phyloP scores from a whole-genome alignment of 2,329 filamentous ascomycete genomes.

The Endoconidiophora polonica region DNA sequence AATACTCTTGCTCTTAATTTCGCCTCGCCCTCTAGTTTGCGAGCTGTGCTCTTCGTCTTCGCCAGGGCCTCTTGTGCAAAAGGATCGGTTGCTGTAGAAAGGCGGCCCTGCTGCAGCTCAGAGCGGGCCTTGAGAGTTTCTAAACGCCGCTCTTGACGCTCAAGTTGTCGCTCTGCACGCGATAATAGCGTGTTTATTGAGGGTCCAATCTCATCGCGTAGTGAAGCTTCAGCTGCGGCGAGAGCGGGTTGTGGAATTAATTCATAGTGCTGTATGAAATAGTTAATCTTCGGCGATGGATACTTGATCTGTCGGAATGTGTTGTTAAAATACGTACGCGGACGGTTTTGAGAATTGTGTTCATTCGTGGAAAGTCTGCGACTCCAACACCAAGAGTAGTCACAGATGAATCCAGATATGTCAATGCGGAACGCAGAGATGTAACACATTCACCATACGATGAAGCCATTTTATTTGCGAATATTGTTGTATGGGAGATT shows the following conservation, averaged over 20 bases:
- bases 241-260: conserved; percentile 75
- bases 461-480: neutral
- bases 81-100: conserved; percentile 18
- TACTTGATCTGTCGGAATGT: neutral
- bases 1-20: conserved; percentile 42
- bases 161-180: conserved; percentile 68
- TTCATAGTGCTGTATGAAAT: conserved; percentile 78
- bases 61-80: conserved; percentile 11
- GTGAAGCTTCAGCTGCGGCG: conserved; percentile 62
- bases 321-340: conserved; percentile 27
- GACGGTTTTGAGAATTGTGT: conserved; percentile 38
- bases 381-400: conserved; percentile 38
- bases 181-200: conserved; percentile 64
- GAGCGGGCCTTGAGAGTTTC: conserved; percentile 68
- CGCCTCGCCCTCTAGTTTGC: conserved; percentile 35
- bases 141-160: conserved; percentile 67
- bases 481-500: too few relatives aligned
- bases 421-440: conserved; percentile 42
- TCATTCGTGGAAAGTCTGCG: conserved; percentile 39
- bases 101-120: conserved; percentile 63
- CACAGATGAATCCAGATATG: conserved; percentile 43
- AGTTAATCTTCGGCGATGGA: conserved; percentile 64
- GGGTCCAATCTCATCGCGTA: conserved; percentile 80
- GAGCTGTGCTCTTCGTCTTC: neutral
- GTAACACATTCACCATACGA: conserved; percentile 40